phyloP scores from a whole-genome alignment of 192 early-diverging fungal species.

The Paraglomus occultum region DNA sequence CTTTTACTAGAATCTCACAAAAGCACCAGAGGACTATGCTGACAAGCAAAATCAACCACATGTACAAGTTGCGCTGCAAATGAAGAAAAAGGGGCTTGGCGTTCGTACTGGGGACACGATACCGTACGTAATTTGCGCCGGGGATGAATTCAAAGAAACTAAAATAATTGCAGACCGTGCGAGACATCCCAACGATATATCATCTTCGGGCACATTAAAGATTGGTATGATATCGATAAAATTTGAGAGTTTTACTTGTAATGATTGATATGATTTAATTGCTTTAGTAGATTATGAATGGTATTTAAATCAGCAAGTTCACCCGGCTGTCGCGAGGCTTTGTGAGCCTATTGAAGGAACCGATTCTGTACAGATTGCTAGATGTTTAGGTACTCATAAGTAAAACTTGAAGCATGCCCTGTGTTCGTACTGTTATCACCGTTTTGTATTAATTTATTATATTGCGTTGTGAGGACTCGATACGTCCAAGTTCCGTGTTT shows the following conservation, averaged over 20 bases:
- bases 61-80: slow-evolving; percentile 86
- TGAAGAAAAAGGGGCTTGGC: slow-evolving; percentile 66
- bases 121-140: slow-evolving; percentile 84
- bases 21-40: slow-evolving; percentile 86
- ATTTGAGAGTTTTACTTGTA: too few species aligned
- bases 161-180: slow-evolving; percentile 70
- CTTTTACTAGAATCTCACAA: slow-evolving; percentile 70
- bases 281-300: slow-evolving; percentile 69
- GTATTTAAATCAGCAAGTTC: slow-evolving; percentile 91
- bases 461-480: slow-evolving; percentile 56
- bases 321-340: slow-evolving; percentile 82
- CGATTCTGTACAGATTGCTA: slow-evolving; percentile 71
- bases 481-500: slow-evolving; percentile 55
- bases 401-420: background rate
- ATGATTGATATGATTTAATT: slow-evolving; percentile 18
- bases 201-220: background rate
- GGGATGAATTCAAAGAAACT: slow-evolving; percentile 30
- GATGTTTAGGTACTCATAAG: slow-evolving; percentile 65
- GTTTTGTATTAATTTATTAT: background rate
- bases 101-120: slow-evolving; percentile 87
- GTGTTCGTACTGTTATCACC: background rate
- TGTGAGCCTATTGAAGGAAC: slow-evolving; percentile 85
- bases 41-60: slow-evolving; percentile 90
- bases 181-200: slow-evolving; percentile 82
- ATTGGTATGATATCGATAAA: slow-evolving; percentile 34